Percentiles rank a stretch among this genome's conserved stretches.
Evolutionary conservation across 768 basidiomycete species (phyloP).

Genomic region (Suillus placidus): DNA sequence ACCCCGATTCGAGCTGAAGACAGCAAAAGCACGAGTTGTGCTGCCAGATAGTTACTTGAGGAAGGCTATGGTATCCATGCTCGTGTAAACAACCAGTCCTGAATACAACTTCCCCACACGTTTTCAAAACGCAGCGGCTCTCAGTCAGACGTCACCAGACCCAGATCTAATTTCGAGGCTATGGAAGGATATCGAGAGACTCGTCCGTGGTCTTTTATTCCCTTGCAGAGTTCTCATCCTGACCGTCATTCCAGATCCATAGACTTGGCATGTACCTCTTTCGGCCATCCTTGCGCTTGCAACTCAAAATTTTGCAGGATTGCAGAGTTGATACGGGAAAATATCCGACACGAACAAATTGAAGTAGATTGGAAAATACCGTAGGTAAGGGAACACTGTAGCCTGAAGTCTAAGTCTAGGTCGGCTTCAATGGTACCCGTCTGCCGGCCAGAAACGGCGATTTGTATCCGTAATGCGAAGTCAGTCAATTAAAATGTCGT

Average conservation of each 20-base stretch:
- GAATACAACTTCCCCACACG: slow-evolving; percentile 45
- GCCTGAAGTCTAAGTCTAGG: slow-evolving; percentile 15
- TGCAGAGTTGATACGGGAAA: slow-evolving; percentile 72
- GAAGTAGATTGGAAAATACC: slow-evolving; percentile 91
- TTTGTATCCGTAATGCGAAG: not conserved
- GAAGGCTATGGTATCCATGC: slow-evolving; percentile 78
- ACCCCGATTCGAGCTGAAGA: slow-evolving; percentile 93
- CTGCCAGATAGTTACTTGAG: slow-evolving; percentile 74
- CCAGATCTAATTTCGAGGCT: slow-evolving; percentile 97
- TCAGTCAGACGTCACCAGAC: slow-evolving; percentile 88
- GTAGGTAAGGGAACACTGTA: slow-evolving; percentile 52
- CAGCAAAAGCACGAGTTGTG: slow-evolving; percentile 89
- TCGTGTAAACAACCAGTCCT: not conserved
- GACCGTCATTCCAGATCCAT: slow-evolving; percentile 69
- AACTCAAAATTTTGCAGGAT: slow-evolving; percentile 78
- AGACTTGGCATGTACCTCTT: slow-evolving; percentile 91
- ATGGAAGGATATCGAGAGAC: slow-evolving; percentile 97
- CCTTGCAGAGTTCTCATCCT: not conserved
- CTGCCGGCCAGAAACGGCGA: not conserved
- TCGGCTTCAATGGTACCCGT: not conserved
- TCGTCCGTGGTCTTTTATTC: slow-evolving; percentile 53
- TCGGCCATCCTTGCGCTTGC: slow-evolving; percentile 97
- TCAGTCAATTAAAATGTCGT: not conserved
- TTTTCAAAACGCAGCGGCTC: slow-evolving; percentile 97
- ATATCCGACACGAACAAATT: slow-evolving; percentile 72